Evolutionary conservation across 768 basidiomycete genomes (phyloP), one percentile per base, ranked within the genome.

Genomic region (Antrodiella citrinella): DNA sequence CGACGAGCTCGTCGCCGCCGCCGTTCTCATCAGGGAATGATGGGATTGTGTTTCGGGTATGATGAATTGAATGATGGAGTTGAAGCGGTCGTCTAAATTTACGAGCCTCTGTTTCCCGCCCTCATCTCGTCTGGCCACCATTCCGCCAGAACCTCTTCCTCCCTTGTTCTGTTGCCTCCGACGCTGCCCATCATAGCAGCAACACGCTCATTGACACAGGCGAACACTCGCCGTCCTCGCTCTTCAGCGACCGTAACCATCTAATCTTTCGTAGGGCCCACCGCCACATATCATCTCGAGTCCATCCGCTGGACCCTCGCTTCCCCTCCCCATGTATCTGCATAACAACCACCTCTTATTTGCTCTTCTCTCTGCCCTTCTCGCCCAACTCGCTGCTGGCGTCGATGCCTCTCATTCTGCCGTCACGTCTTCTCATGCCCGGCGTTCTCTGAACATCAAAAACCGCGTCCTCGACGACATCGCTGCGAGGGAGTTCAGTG

Each of bases 321-420:
- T 38, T 38, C 10, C 35, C 35, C 10, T 38, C 35, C 35, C 10
- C 35, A 38, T 10, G 35, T 10, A 38, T 38, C 10, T 38, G 18
- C 35, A 10, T 38, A 10, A 38, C 35, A 10, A 38, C 65, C 18
- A 49, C 71, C 52, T 54, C 63, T 24, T 52, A 51, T 30, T 54
- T 54, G 41, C 47, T 65, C 51, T 38, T 65, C 47, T 51, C 56
- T 4, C 39, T 56, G 47, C 48, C 58, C 45, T 52, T 67, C 26
- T 26, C 57, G 50, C 52, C 56, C 46, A 51, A 59, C 52, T 69
- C 38, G 26, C 56, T 48, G 48, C 55, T 41, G 51, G 59, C 26
- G 65, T 63, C 48, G 59, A 61, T 19, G 72, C 72, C 0, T 59
- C 66, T 43, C 76, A 73, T 55, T 69, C 73, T 0, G 71, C 73